These are phyloP conservation scores for Paraphoma sp. DNA, from an alignment of 2,329 filamentous ascomycete species.

Conservation along the genomic window DNA sequence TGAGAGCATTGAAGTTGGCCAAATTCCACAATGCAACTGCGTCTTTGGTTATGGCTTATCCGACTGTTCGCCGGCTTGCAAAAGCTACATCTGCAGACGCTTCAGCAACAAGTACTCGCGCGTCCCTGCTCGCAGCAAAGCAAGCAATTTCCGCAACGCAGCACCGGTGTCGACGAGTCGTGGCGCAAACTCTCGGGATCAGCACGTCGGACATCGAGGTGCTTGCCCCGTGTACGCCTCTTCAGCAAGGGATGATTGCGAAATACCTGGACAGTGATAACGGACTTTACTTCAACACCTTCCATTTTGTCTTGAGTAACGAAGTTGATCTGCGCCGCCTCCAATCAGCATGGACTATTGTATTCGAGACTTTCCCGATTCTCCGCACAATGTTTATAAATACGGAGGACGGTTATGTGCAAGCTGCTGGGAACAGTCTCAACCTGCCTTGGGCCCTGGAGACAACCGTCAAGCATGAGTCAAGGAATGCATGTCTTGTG, in stretches of 20 bases:
- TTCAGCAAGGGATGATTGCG: constrained; percentile 87
- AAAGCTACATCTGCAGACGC: constrained; percentile 34
- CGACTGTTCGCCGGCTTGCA: constrained; percentile 51
- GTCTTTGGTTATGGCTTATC: constrained; percentile 69
- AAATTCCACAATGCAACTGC: constrained; percentile 69
- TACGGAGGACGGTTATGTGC: constrained; percentile 77
- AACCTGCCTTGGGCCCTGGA: constrained; percentile 17
- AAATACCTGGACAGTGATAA: constrained; percentile 65
- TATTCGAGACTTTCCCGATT: constrained; percentile 65
- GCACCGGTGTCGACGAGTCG: constrained; percentile 64
- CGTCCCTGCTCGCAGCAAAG: constrained; percentile 56
- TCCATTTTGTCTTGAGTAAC: constrained; percentile 64
- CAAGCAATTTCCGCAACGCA: constrained; percentile 69
- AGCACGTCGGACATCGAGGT: constrained; percentile 67
- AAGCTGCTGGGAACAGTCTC: constrained; percentile 66
- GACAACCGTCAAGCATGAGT: constrained; percentile 25
- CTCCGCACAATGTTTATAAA: constrained; percentile 75
- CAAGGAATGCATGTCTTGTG: background rate
- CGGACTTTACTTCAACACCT: constrained; percentile 78
- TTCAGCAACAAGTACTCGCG: constrained; percentile 9
- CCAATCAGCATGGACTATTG: constrained; percentile 62
- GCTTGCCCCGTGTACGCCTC: constrained; percentile 80
- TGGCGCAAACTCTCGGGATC: constrained; percentile 62
- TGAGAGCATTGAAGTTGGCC: constrained; percentile 66
- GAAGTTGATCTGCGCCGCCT: constrained; percentile 58